Evolutionary conservation across 1,284 basidiomycete genomes (phyloP), one percentile per base, ranked within the genome.

Genomic region (Trichosporon faecale): DNA sequence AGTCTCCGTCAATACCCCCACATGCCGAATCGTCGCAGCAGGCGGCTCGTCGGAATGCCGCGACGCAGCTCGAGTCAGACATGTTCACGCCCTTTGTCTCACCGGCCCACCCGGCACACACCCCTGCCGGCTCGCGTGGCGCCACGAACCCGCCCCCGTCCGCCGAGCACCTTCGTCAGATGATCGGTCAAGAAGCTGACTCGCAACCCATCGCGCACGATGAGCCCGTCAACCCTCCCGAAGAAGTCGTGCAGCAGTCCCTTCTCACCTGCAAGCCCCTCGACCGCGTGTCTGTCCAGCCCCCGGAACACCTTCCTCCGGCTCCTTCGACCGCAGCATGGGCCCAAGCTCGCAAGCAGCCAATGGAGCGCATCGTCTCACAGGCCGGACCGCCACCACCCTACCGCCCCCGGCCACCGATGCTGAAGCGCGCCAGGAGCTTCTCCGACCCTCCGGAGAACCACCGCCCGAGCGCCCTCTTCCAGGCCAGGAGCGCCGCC

Each of bases 61-160:
- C 66, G 16, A 11, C 55, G 23, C 31, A 11, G 40, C 66, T 69
- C 21, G 66, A 72, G 9, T 49, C 61, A 40, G 69, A 73, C 52
- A 71, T 73, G 66, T 71, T 66, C 72, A 68, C 70, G 25, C 72
- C 72, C n/a, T 71, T 71, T 66, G 70, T 70, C 40, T 73, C 72
- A 29, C 72, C 72, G 3, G 66, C 68, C 11, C 68, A 70, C 23
- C 63, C 66, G 12, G 14, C 69, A 12, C 18, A 46, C 12, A 65
- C 25, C 33, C 52, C 66, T 11, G 3, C 61, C 4, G 57, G 29
- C 3, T 31, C 57, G 57, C 65, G 66, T 29, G 61, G 31, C n/a
- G 63, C 65, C 25, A 25, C 67, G 29, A 55, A 31, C 44, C 55
- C 72, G 9, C 68, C 68, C 5, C 33, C 69, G 3, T 73, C 69